Evolutionary conservation across 495 filamentous ascomycete genomes (phyloP).

Genomic region (Neurospora tetrasperma): DNA sequence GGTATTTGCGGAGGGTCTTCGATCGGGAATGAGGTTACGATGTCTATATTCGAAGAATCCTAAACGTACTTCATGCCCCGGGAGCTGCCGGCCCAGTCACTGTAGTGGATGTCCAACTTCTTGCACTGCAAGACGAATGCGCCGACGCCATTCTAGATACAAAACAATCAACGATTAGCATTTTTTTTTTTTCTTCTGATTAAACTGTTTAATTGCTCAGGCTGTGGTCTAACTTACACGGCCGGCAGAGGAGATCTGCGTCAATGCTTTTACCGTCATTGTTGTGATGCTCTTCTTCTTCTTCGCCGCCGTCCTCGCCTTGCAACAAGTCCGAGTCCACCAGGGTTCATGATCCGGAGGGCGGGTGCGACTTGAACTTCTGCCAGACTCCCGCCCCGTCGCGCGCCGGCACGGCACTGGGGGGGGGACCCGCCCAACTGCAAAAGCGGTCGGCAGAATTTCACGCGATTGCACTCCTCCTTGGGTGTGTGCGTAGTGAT

Average conservation of each 20-base stretch:
- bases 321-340: neutral
- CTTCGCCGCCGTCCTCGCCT: constrained; percentile 16
- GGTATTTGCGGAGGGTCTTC: neutral
- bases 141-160: constrained; percentile 77
- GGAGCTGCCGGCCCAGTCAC: constrained; percentile 87
- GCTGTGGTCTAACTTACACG: constrained; percentile 36
- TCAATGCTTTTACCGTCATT: constrained; percentile 59
- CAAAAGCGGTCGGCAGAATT: constrained; percentile 8
- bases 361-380: constrained; percentile 3
- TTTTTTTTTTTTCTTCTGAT: neutral
- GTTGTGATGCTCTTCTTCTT: constrained; percentile 4
- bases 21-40: neutral
- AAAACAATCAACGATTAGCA: constrained; percentile 1
- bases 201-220: neutral
- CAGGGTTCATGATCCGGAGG: constrained; percentile 12
- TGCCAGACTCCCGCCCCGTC: neutral
- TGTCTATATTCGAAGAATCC: constrained; percentile 1
- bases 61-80: constrained; percentile 78
- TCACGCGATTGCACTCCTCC: neutral
- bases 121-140: constrained; percentile 97
- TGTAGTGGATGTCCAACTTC: constrained; percentile 90
- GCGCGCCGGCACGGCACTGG: neutral
- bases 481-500: neutral
- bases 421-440: neutral
- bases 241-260: constrained; percentile 49